These are phyloP conservation scores for Sicyos baderoa DNA, from an alignment of 306 rosid genomes.

Conservation along the genomic window DNA sequence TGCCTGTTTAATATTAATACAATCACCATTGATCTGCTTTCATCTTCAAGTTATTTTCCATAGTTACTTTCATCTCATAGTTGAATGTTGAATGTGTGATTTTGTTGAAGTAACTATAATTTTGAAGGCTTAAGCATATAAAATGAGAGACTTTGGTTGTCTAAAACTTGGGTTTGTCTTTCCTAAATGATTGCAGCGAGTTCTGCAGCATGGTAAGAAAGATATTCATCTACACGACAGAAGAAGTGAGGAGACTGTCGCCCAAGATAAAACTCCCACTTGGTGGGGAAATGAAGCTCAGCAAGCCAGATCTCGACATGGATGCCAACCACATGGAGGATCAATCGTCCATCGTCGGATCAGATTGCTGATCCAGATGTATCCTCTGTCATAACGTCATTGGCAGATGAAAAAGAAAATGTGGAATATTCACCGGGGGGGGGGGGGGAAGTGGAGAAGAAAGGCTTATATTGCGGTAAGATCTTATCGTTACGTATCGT, in stretches of 20 bases:
- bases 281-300: constrained; percentile 43
- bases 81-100: neutral
- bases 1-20: neutral
- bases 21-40: constrained; percentile 2
- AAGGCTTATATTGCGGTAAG: constrained; percentile 12
- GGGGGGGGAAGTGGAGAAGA: neutral
- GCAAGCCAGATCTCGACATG: constrained; percentile 52
- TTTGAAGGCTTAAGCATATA: neutral
- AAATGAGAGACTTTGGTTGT: constrained; percentile 8
- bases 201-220: constrained; percentile 87
- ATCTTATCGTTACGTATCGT: constrained; percentile 5
- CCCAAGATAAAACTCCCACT: constrained; percentile 63
- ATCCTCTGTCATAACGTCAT: neutral
- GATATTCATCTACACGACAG: constrained; percentile 80
- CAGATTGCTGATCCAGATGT: constrained; percentile 41
- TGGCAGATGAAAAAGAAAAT: constrained; percentile 1
- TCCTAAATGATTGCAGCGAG: constrained; percentile 50
- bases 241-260: constrained; percentile 83
- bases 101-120: neutral
- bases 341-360: constrained; percentile 59
- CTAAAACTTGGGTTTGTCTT: neutral
- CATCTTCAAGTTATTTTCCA: neutral
- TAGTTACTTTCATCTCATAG: neutral
- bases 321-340: constrained; percentile 61
- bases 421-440: constrained; percentile 6